Conservation (phyloP, 1,284 basidiomycete species). For the Puccinia triticina region DNA sequence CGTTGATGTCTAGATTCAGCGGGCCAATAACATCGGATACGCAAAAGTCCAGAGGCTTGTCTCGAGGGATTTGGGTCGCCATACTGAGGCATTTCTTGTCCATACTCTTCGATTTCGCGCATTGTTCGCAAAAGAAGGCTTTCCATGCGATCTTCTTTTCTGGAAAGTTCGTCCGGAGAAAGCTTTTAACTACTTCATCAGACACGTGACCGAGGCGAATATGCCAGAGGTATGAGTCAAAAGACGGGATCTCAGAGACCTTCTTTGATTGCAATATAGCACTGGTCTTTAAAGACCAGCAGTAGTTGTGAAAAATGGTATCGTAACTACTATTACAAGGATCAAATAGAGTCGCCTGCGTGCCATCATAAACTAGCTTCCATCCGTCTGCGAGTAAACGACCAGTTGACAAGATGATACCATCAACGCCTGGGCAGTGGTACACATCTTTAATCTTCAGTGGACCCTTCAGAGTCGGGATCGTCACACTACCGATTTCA, state of each 20-base stretch:
- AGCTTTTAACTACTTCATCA: no score
- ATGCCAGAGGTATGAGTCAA: no score
- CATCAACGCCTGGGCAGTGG: background rate
- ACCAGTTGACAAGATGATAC: background rate
- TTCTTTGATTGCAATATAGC: no score
- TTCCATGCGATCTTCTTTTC: background rate
- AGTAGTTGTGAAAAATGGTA: no score
- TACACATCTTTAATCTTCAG: constrained; percentile 12
- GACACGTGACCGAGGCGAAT: no score
- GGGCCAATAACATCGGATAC: background rate
- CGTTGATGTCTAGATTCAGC: background rate
- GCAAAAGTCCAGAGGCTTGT: background rate
- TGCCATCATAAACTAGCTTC: no score
- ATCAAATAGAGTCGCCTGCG: no score
- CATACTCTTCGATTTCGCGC: background rate
- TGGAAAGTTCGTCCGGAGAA: no score
- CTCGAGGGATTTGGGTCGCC: background rate
- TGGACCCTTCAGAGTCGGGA: background rate
- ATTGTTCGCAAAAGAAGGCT: constrained; percentile 17
- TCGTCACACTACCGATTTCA: background rate
- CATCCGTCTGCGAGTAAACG: background rate
- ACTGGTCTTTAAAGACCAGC: no score
- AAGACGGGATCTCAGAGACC: no score
- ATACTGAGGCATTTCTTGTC: no score
- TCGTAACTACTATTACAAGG: no score